Evolutionary conservation across 345 rosid species (phyloP).

Genomic region (Citrus sp.): DNA sequence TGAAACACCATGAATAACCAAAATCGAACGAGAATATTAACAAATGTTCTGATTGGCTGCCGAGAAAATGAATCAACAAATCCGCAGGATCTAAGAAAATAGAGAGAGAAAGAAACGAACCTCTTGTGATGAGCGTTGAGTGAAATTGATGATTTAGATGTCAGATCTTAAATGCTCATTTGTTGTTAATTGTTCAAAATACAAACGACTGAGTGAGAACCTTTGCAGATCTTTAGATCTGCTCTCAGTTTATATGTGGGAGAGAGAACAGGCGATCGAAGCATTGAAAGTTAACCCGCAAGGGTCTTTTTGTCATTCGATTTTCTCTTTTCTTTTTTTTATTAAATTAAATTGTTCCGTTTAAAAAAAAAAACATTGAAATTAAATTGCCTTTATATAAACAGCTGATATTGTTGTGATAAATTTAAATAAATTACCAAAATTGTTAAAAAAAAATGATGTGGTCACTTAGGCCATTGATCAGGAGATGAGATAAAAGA

Average conservation of each 20-base stretch:
- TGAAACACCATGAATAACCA: background rate
- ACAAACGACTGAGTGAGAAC: background rate
- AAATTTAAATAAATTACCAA: too few species aligned
- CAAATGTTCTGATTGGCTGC: background rate
- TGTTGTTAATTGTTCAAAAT: conserved; percentile 17
- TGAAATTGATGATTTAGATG: conserved; percentile 12
- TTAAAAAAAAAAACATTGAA: background rate
- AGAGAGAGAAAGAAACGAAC: conserved; percentile 24
- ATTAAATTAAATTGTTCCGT: too few species aligned
- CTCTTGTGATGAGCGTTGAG: conserved; percentile 18
- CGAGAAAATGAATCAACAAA: background rate
- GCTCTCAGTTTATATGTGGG: background rate
- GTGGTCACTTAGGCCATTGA: too few species aligned
- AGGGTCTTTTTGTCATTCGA: background rate
- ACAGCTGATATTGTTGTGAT: too few species aligned
- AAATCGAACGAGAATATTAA: background rate
- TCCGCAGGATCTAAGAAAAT: conserved; percentile 1
- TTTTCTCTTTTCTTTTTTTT: background rate
- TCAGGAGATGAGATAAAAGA: too few species aligned
- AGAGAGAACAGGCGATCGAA: background rate
- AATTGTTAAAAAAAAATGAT: too few species aligned
- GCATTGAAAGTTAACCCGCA: background rate
- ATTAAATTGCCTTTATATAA: too few species aligned
- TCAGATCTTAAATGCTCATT: background rate
- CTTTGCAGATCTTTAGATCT: conserved; percentile 11